Base-by-base conservation (phyloP, 2,329 filamentous ascomycete species). In the Scolecobasidium constrictum region DNA sequence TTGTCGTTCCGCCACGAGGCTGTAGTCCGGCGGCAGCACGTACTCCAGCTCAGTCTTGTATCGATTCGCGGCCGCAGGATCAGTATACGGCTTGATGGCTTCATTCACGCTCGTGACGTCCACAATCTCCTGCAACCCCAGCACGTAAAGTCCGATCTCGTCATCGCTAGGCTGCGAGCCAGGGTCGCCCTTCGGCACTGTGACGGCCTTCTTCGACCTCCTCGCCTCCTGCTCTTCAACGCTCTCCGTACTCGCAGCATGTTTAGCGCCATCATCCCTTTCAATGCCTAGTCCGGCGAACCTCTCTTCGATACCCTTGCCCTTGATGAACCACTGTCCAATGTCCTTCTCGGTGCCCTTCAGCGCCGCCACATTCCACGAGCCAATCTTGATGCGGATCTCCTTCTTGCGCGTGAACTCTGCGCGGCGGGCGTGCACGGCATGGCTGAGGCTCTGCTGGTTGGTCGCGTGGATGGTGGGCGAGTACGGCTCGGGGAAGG, bases 301-400 rank as follows among this genome's bases (percentile, higher is more conserved):
- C 15, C 68, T 65, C 42, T 79, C 68, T 46, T 81, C 75, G 5
- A 88, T 63, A 4, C 83, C 85, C 53, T 83, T 76, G 13, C 82
- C 84, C 9, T 78, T 70, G 5, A 93, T 73, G 58, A 98, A 95
- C 92, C 92, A 98, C 22, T 75, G 77, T 5, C 78, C 83, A 4
- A 98, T 66, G 56, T 96, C 92, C 51, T 86, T 84, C 60, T 94
- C 87, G 0, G 86, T 87, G 18, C 84, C 86, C 11, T 84, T 78
- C 49, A 83, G 80, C 1, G 82, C 80, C 3, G 87, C 92, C 13
- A 94, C 86, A 62, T 98, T 98, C 92, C 92, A 98, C 0, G 85
- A 83, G 34, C 90, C 92, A 40, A 98, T 73, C 63, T 95, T 95
- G 61, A 98, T 75, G 50, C 80, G 81, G 52, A 94, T 77, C 40